Conservation (phyloP, 495 filamentous ascomycete species). For the Barbatosphaeria neglecta region DNA sequence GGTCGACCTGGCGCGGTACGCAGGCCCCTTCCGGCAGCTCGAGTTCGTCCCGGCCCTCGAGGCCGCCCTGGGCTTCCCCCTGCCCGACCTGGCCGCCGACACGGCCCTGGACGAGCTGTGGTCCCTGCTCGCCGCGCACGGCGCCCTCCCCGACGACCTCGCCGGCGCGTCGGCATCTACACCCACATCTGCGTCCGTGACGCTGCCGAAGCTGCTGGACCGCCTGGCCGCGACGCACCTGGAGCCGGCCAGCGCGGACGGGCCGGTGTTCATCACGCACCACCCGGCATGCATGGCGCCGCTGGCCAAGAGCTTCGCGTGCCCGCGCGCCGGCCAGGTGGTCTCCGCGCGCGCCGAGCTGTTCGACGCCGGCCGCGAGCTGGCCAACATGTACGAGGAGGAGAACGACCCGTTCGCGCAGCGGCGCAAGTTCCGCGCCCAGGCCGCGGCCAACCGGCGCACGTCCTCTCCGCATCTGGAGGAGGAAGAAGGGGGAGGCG, state of each 20-base stretch:
- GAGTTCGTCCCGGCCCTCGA: slow-evolving; percentile 79
- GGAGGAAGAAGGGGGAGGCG: slow-evolving; percentile 1
- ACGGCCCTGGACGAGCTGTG: slow-evolving; percentile 46
- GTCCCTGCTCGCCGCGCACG: slow-evolving; percentile 36
- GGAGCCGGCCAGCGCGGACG: slow-evolving; percentile 50
- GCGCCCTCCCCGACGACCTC: slow-evolving; percentile 39
- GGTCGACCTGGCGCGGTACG: slow-evolving; percentile 30
- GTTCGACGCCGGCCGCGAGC: slow-evolving; percentile 67
- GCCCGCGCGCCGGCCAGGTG: slow-evolving; percentile 48
- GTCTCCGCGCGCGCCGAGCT: slow-evolving; percentile 75
- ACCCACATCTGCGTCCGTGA: slow-evolving; percentile 30
- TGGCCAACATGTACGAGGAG: slow-evolving; percentile 95
- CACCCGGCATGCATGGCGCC: slow-evolving; percentile 88
- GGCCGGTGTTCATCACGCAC: slow-evolving; percentile 82
- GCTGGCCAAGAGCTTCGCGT: slow-evolving; percentile 72
- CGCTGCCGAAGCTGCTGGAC: slow-evolving; percentile 75
- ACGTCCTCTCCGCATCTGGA: background rate
- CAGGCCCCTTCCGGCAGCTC: slow-evolving; percentile 46
- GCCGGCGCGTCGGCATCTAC: slow-evolving; percentile 7
- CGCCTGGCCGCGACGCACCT: slow-evolving; percentile 64
- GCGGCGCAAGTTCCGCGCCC: slow-evolving; percentile 62
- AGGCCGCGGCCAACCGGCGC: slow-evolving; percentile 14
- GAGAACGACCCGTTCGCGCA: slow-evolving; percentile 90
- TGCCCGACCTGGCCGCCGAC: slow-evolving; percentile 55
- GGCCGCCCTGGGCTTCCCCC: slow-evolving; percentile 41